These are phyloP conservation scores for Phialophora chinensis DNA, from an alignment of 2,329 filamentous ascomycete species.

Conservation along the genomic window DNA sequence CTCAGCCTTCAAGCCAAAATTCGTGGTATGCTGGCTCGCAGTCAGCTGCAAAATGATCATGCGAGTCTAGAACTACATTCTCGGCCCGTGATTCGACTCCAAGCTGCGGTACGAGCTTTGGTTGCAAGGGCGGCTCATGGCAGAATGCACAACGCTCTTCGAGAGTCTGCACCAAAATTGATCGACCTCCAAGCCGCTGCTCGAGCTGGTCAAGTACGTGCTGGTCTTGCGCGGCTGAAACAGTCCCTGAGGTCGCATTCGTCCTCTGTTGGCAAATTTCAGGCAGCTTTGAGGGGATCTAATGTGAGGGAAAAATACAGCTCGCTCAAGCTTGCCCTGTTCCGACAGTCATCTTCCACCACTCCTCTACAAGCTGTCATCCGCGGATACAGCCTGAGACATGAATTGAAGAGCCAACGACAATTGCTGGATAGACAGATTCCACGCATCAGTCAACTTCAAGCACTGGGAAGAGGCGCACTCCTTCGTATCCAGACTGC, in stretches of 20 bases:
- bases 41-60: constrained; percentile 25
- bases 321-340: constrained; percentile 59
- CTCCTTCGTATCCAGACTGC: constrained; percentile 50
- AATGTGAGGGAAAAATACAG: constrained; percentile 50
- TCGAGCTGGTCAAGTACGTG: constrained; percentile 49
- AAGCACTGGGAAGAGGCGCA: constrained; percentile 50
- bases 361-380: constrained; percentile 67
- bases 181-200: constrained; percentile 53
- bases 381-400: constrained; percentile 46
- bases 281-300: constrained; percentile 59
- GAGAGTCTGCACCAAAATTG: constrained; percentile 50
- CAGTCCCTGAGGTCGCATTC: constrained; percentile 54
- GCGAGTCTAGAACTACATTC: constrained; percentile 31
- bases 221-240: constrained; percentile 43
- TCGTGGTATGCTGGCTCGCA: constrained; percentile 57
- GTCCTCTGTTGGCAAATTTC: constrained; percentile 54
- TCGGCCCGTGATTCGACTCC: constrained; percentile 55
- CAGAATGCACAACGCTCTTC: constrained; percentile 50
- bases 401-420: constrained; percentile 43
- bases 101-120: constrained; percentile 46
- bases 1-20: constrained; percentile 66
- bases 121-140: constrained; percentile 47
- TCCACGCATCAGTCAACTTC: constrained; percentile 45
- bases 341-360: constrained; percentile 63
- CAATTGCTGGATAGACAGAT: constrained; percentile 44